Evolutionary conservation across 495 filamentous ascomycete genomes (phyloP), one percentile per base, ranked within the genome.

Genomic region (Talaromyces ruber): DNA sequence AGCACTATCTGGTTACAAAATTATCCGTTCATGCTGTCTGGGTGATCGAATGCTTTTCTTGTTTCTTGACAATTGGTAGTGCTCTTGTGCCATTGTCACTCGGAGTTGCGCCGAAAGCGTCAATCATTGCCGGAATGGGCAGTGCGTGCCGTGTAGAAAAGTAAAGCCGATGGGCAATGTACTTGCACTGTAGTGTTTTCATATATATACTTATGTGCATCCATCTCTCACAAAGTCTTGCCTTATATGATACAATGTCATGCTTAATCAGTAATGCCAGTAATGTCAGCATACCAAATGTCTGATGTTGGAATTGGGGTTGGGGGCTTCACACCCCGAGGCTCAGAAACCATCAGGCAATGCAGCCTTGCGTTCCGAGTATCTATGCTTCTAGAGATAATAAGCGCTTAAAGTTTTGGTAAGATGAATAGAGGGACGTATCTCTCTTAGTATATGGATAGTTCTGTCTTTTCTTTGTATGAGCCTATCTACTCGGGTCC

Each of bases 71-170:
- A 16, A n/a, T 16, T 39, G 34, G 12, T 39, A 4, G 5, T 29
- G 18, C 11, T 54, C 52, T 54, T 25, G 14, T 24, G 22, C n/a
- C 16, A 3, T 26, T n/a, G 24, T 18, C 2, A 12, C 1, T 54
- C 52, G 52, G 52, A 54, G 52, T 54, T 54, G 52, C 52, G 52
- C 52, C 52, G 52, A 54, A 29, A 54, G 24, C 24, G 52, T 54
- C 24, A 29, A 54, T 47, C 43, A 18, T 47, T 47, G 43, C 43
- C 43, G 43, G 43, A 47, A 47, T 18, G 5, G 39, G 39, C 1
- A 18, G 3, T 21, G n/a, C n/a, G 3, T 21, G n/a, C n/a, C 16
- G 2, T 8, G 43, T 21, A 22, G n/a, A 47, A 47, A 11, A 47
- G 18, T 9, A 21, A 6, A 47, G 21, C 8, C 21, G 18, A 39